Evolutionary conservation across 345 rosid genomes (phyloP).

Genomic region (Heritiera littoralis): DNA sequence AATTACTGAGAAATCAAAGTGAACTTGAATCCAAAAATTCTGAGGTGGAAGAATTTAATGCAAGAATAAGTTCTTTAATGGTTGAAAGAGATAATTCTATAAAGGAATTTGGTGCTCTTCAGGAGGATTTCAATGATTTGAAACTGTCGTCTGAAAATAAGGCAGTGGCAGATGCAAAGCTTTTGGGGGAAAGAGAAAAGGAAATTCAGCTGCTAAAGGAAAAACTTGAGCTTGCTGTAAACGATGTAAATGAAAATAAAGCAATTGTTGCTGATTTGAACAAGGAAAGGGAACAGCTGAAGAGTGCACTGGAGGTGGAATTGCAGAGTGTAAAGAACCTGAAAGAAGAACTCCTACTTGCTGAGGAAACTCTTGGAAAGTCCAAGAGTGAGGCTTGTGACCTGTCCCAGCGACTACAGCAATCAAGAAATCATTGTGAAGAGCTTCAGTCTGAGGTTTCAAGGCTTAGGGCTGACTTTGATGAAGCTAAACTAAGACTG

Average conservation of each 20-base stretch:
- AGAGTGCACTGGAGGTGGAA: slow-evolving; percentile 53
- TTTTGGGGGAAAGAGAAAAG: slow-evolving; percentile 48
- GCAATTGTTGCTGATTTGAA: slow-evolving; percentile 46
- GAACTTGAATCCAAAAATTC: slow-evolving; percentile 58
- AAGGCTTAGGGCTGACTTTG: slow-evolving; percentile 47
- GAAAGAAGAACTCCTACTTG: slow-evolving; percentile 54
- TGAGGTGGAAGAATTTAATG: slow-evolving; percentile 53
- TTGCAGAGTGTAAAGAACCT: slow-evolving; percentile 41
- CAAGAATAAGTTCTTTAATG: slow-evolving; percentile 44
- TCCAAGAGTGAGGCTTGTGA: slow-evolving; percentile 54
- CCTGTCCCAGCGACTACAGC: slow-evolving; percentile 53
- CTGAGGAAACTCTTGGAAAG: slow-evolving; percentile 51
- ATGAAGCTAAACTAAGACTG: slow-evolving; percentile 44
- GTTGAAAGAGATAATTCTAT: slow-evolving; percentile 54
- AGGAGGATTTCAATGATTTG: slow-evolving; percentile 54
- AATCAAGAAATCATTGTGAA: slow-evolving; percentile 42
- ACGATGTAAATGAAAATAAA: slow-evolving; percentile 41
- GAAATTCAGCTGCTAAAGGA: slow-evolving; percentile 54
- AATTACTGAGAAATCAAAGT: slow-evolving; percentile 40
- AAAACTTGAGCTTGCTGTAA: slow-evolving; percentile 46
- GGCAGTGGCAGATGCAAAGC: slow-evolving; percentile 53
- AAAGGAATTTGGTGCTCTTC: slow-evolving; percentile 44
- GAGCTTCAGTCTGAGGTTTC: slow-evolving; percentile 71
- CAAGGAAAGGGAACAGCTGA: slow-evolving; percentile 59
- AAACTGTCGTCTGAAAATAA: slow-evolving; percentile 56